A percentile compares a stretch with the other conserved stretches of the same genome.
These are phyloP conservation scores for Balamuthia mandrillaris DNA, from an alignment of 208 protist species.

Conservation along the genomic window DNA sequence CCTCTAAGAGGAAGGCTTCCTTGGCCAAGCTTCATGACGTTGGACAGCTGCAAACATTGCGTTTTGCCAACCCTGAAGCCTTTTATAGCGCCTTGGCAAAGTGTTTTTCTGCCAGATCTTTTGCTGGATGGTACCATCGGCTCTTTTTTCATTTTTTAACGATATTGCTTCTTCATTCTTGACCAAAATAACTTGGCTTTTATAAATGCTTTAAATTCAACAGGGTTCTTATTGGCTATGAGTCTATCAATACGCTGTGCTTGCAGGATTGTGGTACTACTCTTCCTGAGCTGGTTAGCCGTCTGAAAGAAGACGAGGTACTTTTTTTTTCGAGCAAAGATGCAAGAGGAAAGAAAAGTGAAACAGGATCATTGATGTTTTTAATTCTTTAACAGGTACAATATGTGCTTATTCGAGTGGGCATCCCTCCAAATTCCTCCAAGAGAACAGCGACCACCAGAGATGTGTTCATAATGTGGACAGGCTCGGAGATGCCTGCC, in stretches of 20 bases:
- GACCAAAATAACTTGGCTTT: not conserved
- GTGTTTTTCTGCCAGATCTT: not conserved
- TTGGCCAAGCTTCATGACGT: constrained; percentile 6
- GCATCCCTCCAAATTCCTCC: not conserved
- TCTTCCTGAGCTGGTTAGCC: not conserved
- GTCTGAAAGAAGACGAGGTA: not conserved
- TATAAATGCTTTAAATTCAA: not conserved
- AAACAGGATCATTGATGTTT: not conserved
- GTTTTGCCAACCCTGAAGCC: not conserved
- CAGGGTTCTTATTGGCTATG: constrained; percentile 13
- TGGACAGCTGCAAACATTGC: not conserved
- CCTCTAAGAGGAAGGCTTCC: not conserved
- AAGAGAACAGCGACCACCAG: constrained; percentile 3
- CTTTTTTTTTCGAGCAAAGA: not conserved
- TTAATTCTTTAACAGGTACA: not conserved
- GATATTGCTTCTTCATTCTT: not conserved
- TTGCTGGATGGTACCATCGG: not conserved
- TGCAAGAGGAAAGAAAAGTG: too few relatives aligned
- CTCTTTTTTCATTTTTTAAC: not conserved
- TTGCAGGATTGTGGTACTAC: not conserved
- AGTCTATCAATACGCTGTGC: not conserved
- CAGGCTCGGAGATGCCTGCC: not conserved
- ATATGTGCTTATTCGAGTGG: not conserved
- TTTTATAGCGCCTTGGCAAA: not conserved
- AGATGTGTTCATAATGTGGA: constrained; percentile 35